Base-by-base conservation (phyloP, 805 yeast species). In the Millerago galiae region DNA sequence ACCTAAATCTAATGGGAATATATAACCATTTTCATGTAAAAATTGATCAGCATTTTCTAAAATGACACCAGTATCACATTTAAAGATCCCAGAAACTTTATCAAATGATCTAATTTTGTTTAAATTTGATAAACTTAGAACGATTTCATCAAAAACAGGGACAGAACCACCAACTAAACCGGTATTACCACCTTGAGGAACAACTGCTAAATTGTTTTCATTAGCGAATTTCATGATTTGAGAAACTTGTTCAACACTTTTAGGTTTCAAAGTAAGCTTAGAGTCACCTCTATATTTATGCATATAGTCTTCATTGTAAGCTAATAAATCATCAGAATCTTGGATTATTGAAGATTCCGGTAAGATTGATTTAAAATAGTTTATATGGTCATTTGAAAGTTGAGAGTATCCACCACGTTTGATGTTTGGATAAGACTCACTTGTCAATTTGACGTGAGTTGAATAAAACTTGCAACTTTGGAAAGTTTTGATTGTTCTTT, bases 161-260 rank as follows among this genome's bases (percentile, higher is more conserved):
- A 81, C 77, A 5, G 95, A 83, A 5, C 97, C 98, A 50, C 97
- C 98, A 34, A 90, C 98, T 36, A 90, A 72, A 24, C 96, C 96
- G 1, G 97, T 91, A 65, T 91, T 90, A 53, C 98, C 98, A 59
- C 97, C 96, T 66, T 91, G 97, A 13, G 98, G 97, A 9, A 88
- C 95, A 37, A 90, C 79, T 0, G 97, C 96, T 25, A 90, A 63
- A 46, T 73, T 76, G 38, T 79, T 64, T 26, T 81, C 85, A 57
- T 84, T 83, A 68, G 96, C 87, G 64, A 88, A 83, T 60, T 77
- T 79, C 58, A 91, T 58, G 48, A 91, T 86, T 53, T 77, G 58
- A 2, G 90, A 72, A 14, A 91, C 81, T 61, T 90, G 90, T 48
- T 82, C 79, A 2, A 87, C 77, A 12, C 84, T 74, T 54, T 80